phyloP scores from a whole-genome alignment of 331 rosid genomes.

The Malus hybrid region DNA sequence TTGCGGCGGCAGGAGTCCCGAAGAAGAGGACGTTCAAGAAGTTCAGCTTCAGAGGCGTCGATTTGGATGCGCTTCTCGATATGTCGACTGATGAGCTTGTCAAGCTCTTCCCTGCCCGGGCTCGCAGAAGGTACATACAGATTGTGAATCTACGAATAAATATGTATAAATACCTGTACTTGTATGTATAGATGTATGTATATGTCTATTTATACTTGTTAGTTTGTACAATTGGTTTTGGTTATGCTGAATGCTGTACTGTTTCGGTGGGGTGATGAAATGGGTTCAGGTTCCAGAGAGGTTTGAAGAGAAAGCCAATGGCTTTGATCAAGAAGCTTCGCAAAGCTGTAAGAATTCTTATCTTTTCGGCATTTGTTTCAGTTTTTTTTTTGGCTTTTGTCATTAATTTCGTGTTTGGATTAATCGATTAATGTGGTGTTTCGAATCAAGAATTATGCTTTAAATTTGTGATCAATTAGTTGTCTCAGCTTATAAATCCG shows the following conservation, averaged over 20 bases:
- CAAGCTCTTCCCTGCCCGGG: conserved; percentile 51
- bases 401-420: background rate
- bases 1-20: conserved; percentile 33
- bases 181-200: background rate
- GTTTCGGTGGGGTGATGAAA: background rate
- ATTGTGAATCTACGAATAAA: too few species aligned
- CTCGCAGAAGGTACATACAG: conserved; percentile 42
- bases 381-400: background rate
- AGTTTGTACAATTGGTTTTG: background rate
- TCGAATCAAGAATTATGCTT: background rate
- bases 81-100: conserved; percentile 65
- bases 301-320: conserved; percentile 78
- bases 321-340: conserved; percentile 82
- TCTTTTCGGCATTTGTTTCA: background rate
- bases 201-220: background rate
- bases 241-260: background rate
- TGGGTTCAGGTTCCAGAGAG: conserved; percentile 61
- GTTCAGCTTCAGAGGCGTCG: conserved; percentile 57
- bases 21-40: conserved; percentile 73
- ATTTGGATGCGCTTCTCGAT: conserved; percentile 54
- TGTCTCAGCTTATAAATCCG: background rate
- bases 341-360: conserved; percentile 47
- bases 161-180: too few species aligned
- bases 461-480: background rate
- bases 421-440: background rate